Evolutionary conservation across 495 filamentous ascomycete genomes (phyloP).

Genomic region (Copromyces sp.): DNA sequence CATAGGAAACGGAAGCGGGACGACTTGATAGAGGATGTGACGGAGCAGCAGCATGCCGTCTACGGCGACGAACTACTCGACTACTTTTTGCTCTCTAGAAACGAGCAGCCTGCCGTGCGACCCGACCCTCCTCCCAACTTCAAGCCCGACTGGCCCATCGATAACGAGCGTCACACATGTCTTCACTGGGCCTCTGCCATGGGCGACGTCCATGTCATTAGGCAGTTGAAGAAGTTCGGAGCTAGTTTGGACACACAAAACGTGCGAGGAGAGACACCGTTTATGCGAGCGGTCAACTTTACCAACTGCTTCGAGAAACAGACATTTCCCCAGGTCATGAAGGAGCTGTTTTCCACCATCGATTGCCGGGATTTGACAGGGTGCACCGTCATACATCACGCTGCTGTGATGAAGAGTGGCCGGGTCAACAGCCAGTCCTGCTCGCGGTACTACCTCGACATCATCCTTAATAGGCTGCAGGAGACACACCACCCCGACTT

Average conservation of each 20-base stretch:
- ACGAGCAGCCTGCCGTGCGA: slow-evolving; percentile 54
- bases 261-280: slow-evolving; percentile 76
- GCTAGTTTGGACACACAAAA: slow-evolving; percentile 60
- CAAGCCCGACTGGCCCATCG: slow-evolving; percentile 78
- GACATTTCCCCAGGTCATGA: slow-evolving; percentile 72
- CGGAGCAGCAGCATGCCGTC: slow-evolving; percentile 72
- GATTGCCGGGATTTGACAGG: slow-evolving; percentile 63
- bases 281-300: slow-evolving; percentile 90
- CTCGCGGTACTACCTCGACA: slow-evolving; percentile 85
- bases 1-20: slow-evolving; percentile 74
- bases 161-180: slow-evolving; percentile 78
- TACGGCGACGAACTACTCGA: slow-evolving; percentile 89
- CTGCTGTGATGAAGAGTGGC: slow-evolving; percentile 69
- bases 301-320: slow-evolving; percentile 91
- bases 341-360: slow-evolving; percentile 67
- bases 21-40: slow-evolving; percentile 52
- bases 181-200: slow-evolving; percentile 98
- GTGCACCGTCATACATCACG: slow-evolving; percentile 85
- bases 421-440: slow-evolving; percentile 65
- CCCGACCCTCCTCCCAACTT: slow-evolving; percentile 74
- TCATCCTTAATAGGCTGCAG: slow-evolving; percentile 72
- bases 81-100: slow-evolving; percentile 79
- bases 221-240: slow-evolving; percentile 65
- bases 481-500: slow-evolving; percentile 56
- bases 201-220: slow-evolving; percentile 88